Conservation (phyloP, 1,284 basidiomycete species). For the Ustilago xerochloae region DNA sequence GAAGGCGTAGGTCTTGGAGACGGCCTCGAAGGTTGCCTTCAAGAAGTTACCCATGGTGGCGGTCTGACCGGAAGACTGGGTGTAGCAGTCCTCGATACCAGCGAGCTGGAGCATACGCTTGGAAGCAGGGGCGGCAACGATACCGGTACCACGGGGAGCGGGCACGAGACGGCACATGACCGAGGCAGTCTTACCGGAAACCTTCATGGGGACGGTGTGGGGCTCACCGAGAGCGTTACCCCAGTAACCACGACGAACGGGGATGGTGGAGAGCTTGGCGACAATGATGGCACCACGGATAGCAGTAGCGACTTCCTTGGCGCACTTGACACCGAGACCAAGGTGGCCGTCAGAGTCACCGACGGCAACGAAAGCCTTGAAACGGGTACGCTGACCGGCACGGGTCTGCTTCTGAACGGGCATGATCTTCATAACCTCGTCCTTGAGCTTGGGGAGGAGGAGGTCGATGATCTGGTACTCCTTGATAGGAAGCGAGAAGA, state of each 20-base stretch:
- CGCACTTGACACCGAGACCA: constrained; percentile 99
- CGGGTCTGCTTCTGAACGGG: constrained; percentile 99
- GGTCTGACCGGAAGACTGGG: constrained; percentile 96
- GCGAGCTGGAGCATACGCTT: constrained; percentile 98
- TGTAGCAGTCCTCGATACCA: constrained; percentile 93
- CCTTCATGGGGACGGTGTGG: constrained; percentile 98
- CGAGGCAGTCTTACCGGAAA: constrained; percentile 97
- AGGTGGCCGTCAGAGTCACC: constrained; percentile 96
- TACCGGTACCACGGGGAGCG: constrained; percentile 96
- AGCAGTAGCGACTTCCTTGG: constrained; percentile 99
- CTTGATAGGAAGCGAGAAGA: constrained; percentile 90
- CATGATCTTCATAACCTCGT: constrained; percentile 99
- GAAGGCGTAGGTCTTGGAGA: constrained; percentile 97
- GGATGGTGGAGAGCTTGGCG: constrained; percentile 92
- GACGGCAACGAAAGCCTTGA: constrained; percentile 99
- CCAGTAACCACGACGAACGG: constrained; percentile 99
- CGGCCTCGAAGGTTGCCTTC: constrained; percentile 96
- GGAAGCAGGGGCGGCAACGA: constrained; percentile 97
- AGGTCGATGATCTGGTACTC: constrained; percentile 68
- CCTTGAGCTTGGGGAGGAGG: constrained; percentile 68
- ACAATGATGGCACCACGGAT: constrained; percentile 99
- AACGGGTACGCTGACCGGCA: constrained; percentile 98
- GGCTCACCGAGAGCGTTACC: constrained; percentile 85
- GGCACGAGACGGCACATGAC: constrained; percentile 99
- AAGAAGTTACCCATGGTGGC: constrained; percentile 99